Conservation (phyloP, 2,329 filamentous ascomycete genomes). For the Macroventuria anomochaeta region DNA sequence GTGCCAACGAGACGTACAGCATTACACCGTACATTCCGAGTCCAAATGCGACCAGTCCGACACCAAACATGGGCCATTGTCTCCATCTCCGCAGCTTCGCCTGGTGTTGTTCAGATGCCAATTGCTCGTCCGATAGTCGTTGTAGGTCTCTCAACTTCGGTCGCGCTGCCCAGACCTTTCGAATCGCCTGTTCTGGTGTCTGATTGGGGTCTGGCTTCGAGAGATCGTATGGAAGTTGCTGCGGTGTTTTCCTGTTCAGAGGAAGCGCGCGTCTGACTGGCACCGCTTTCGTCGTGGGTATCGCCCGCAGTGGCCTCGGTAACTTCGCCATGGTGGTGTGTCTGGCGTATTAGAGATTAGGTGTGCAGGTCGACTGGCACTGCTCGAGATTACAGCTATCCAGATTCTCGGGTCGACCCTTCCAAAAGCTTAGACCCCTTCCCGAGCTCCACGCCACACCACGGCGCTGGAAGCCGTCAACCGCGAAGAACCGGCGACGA, state of each 20-base stretch:
- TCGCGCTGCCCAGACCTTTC: slow-evolving; percentile 35
- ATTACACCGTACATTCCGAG: slow-evolving; percentile 51
- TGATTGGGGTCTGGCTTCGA: slow-evolving; percentile 20
- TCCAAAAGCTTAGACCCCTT: slow-evolving; percentile 4
- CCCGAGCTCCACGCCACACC: slow-evolving; percentile 7
- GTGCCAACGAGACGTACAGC: slow-evolving; percentile 44
- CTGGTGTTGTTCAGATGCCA: slow-evolving; percentile 33
- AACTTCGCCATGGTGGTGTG: slow-evolving; percentile 41
- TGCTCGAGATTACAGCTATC: slow-evolving; percentile 5
- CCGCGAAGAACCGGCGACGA: slow-evolving; percentile 41
- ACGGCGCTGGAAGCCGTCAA: slow-evolving; percentile 19
- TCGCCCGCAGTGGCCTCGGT: slow-evolving; percentile 35
- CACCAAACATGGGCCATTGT: slow-evolving; percentile 43
- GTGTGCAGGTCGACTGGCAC: not conserved
- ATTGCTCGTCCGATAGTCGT: slow-evolving; percentile 37
- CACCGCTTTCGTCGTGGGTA: slow-evolving; percentile 30
- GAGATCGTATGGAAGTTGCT: slow-evolving; percentile 18
- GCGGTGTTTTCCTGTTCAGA: slow-evolving; percentile 25
- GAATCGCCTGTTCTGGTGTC: slow-evolving; percentile 26
- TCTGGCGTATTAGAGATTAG: not conserved
- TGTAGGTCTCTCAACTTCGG: slow-evolving; percentile 35
- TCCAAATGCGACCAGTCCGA: slow-evolving; percentile 45
- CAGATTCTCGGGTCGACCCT: slow-evolving; percentile 10
- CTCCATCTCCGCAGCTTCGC: slow-evolving; percentile 40
- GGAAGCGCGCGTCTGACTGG: slow-evolving; percentile 28